phyloP scores from a whole-genome alignment of 129 eudicot species.

The Rutidosis leptorrhynchoides region DNA sequence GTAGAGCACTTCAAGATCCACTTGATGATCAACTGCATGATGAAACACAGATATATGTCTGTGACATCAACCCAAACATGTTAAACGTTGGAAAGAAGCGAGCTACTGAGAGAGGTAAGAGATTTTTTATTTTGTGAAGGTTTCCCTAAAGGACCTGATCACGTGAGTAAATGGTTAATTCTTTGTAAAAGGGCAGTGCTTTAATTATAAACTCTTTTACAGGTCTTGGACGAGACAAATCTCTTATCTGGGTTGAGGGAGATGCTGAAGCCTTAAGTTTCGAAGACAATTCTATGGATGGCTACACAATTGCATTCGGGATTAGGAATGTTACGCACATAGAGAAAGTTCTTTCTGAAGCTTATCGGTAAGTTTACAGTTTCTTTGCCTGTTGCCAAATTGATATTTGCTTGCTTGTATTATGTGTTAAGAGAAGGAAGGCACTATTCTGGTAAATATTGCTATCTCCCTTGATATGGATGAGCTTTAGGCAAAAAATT shows the following conservation, averaged over 20 bases:
- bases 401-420: too few relatives aligned
- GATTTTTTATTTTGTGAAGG: conserved; percentile 7
- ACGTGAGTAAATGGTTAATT: too few relatives aligned
- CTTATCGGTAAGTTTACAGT: conserved; percentile 51
- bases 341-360: conserved; percentile 87
- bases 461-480: too few relatives aligned
- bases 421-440: too few relatives aligned
- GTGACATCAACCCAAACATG: conserved; percentile 90
- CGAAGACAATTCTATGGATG: conserved; percentile 84
- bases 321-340: conserved; percentile 96
- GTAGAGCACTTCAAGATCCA: conserved; percentile 47
- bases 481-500: conserved; percentile 1
- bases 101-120: conserved; percentile 77
- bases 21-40: conserved; percentile 51
- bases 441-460: too few relatives aligned
- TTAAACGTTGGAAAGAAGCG: conserved; percentile 81
- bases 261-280: conserved; percentile 89
- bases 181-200: too few relatives aligned
- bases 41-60: conserved; percentile 72
- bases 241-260: conserved; percentile 92
- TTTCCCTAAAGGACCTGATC: too few relatives aligned
- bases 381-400: not conserved
- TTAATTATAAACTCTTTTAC: too few relatives aligned
- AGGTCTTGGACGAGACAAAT: conserved; percentile 63
- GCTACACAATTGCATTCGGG: conserved; percentile 96